Conservation (phyloP, 768 basidiomycete species). For the Podaxis pistillaris region DNA sequence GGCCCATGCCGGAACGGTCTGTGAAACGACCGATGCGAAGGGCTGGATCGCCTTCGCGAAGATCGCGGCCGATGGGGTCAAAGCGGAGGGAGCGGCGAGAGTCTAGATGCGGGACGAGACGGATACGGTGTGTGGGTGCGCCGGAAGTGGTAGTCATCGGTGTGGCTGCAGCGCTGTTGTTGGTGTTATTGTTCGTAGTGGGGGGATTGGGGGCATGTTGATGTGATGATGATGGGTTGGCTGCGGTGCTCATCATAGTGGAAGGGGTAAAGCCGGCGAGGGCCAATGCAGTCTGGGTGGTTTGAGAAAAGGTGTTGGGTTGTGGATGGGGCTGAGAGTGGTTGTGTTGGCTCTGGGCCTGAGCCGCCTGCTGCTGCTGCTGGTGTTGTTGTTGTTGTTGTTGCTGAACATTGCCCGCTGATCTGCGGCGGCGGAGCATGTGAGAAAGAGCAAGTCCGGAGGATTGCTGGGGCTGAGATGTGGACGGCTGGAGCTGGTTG, state of each 20-base stretch:
- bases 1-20: conserved; percentile 70
- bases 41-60: conserved; percentile 63
- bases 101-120: conserved; percentile 95
- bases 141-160: background rate
- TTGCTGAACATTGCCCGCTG: conserved; percentile 50
- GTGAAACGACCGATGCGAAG: conserved; percentile 95
- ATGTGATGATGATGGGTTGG: conserved; percentile 12
- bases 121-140: conserved; percentile 61
- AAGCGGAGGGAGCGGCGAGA: conserved; percentile 85
- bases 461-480: conserved; percentile 18
- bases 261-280: conserved; percentile 2
- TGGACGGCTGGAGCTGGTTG: conserved; percentile 25
- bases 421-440: conserved; percentile 63
- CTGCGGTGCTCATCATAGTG: background rate
- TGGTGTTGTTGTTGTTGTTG: conserved; percentile 23
- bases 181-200: background rate
- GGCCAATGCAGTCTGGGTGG: conserved; percentile 1
- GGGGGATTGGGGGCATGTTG: conserved; percentile 10
- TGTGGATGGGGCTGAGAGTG: background rate
- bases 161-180: background rate
- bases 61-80: conserved; percentile 88
- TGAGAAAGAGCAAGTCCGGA: conserved; percentile 48
- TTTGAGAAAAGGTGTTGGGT: background rate
- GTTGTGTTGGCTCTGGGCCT: background rate
- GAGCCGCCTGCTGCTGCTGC: conserved; percentile 21